These are phyloP conservation scores for Ascochyta lentis DNA, from an alignment of 2,329 filamentous ascomycete species.

Conservation along the genomic window DNA sequence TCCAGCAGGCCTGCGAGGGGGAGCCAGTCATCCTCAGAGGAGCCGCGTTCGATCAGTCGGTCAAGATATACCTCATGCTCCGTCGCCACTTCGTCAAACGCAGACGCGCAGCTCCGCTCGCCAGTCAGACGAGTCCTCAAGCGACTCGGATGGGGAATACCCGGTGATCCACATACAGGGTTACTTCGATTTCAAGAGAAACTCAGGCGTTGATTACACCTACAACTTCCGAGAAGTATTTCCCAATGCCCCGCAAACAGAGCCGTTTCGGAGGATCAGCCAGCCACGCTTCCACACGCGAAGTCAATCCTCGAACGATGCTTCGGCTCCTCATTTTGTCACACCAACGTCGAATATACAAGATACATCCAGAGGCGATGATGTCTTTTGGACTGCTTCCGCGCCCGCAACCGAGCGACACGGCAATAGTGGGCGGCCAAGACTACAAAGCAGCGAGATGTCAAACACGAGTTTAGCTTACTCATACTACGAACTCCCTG, in stretches of 20 bases:
- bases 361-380: constrained; percentile 19
- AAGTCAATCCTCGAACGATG: constrained; percentile 35
- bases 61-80: constrained; percentile 16
- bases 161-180: constrained; percentile 15
- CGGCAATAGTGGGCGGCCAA: not conserved
- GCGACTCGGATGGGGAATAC: not conserved
- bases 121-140: not conserved
- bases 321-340: constrained; percentile 18
- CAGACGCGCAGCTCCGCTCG: constrained; percentile 23
- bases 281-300: constrained; percentile 18
- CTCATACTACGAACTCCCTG: constrained; percentile 42
- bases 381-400: constrained; percentile 5
- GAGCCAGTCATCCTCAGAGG: constrained; percentile 16
- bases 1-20: constrained; percentile 24
- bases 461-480: constrained; percentile 40
- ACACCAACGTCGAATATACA: constrained; percentile 1
- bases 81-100: constrained; percentile 28
- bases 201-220: not conserved
- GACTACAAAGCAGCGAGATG: constrained; percentile 32
- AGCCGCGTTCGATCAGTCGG: constrained; percentile 9
- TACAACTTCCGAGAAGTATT: constrained; percentile 15
- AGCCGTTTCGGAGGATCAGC: constrained; percentile 26
- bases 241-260: constrained; percentile 23
- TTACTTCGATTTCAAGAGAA: constrained; percentile 5
- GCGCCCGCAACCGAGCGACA: not conserved